Evolutionary conservation across 257 asterid genomes (phyloP).

Genomic region (Gentiana straminea): DNA sequence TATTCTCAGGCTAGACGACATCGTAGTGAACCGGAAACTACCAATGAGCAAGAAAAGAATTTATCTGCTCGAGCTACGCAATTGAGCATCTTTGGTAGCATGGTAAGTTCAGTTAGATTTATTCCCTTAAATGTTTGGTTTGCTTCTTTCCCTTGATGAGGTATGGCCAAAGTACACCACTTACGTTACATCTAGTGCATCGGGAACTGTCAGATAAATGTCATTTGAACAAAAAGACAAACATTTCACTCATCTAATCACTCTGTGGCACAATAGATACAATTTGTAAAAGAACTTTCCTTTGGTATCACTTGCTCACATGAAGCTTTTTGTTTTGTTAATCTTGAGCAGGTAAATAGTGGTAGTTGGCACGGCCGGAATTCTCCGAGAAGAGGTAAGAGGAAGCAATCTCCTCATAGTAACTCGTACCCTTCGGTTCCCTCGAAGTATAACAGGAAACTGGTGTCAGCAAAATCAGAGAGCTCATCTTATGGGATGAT

Average conservation of each 20-base stretch:
- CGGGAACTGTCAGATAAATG: no score
- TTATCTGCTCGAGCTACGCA: constrained; percentile 76
- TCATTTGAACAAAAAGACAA: no score
- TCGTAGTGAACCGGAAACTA: constrained; percentile 20
- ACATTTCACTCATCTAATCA: no score
- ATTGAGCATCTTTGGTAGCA: constrained; percentile 71
- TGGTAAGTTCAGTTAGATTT: constrained; percentile 30
- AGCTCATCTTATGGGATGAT: constrained; percentile 41
- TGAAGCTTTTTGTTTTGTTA: constrained; percentile 12
- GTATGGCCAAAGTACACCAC: no score
- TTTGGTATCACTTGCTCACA: constrained; percentile 5
- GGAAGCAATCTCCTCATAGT: constrained; percentile 37
- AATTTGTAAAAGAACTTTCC: not conserved
- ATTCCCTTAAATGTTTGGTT: not conserved
- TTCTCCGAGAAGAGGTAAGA: constrained; percentile 18
- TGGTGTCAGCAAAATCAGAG: constrained; percentile 60
- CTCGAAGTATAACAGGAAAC: constrained; percentile 18
- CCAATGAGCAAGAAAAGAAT: constrained; percentile 27
- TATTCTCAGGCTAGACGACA: constrained; percentile 17
- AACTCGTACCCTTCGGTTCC: constrained; percentile 48
- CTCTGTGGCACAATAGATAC: not conserved
- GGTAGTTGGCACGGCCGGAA: constrained; percentile 22
- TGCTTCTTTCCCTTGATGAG: not conserved
- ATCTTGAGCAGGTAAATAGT: constrained; percentile 30
- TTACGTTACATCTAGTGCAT: no score